Evolutionary conservation across 768 basidiomycete species (phyloP), one percentile per base, ranked within the genome.

Genomic region (Russula olivacea): DNA sequence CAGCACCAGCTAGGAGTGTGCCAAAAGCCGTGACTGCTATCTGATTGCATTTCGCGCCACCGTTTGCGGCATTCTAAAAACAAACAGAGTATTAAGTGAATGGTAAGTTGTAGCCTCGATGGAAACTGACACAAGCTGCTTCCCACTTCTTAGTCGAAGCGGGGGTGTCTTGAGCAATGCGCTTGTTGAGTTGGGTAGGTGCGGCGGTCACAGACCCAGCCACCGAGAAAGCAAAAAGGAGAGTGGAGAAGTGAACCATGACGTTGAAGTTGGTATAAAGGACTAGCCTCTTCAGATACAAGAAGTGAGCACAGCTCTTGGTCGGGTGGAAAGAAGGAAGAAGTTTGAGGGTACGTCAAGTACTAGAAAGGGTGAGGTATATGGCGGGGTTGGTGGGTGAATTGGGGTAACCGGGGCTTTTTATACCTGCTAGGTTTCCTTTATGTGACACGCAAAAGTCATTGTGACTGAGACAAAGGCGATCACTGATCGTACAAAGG

Each of bases 1-100:
- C 72, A 6, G 72, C 74, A 6, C 76, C 82, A 38, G 82, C 82
- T n/a, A 88, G 81, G 48, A 89, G 80, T 14, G 84, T 83, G 43
- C 68, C 67, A 68, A 86, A 84, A 0, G 85, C 80, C 1, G 74
- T 76, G 28, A 86, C 76, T 3, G 85, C 80, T 47, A 82, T 69
- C 6, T 80, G 74, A 70, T 84, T 87, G 72, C 87, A 88, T 66
- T 79, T 72, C n/a, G 74, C 57, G 17, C 68, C 83, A 48, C 86
- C 87, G 45, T 81, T 82, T 7, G 85, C 86, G 14, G 78, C 74
- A 43, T 73, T 55, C 84, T 86, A 69, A 53, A 9, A 55, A 30
- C 4, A 2, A 36, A 9, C 7, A 48, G 4, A 43, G 8, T 2
- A 23, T 54, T 21, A 38, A 45, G 9, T 9, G 15, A 49, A 32